These are phyloP conservation scores for Aspergillus coremiiformis DNA, from an alignment of 495 filamentous ascomycete species.

Conservation along the genomic window DNA sequence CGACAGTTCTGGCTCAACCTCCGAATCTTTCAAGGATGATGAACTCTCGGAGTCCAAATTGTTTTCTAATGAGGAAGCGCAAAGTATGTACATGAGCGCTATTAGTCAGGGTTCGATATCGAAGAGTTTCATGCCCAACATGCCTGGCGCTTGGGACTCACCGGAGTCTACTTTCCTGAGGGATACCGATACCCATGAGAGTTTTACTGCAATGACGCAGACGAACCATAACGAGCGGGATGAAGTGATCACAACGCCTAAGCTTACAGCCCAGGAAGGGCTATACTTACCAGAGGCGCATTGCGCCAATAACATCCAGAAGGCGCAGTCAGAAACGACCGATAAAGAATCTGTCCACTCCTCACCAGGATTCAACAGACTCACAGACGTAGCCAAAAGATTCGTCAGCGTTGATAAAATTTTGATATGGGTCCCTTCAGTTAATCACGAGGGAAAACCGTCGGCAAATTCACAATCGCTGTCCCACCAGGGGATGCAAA, in stretches of 20 bases:
- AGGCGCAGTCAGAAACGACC: constrained; percentile 8
- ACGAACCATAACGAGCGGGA: constrained; percentile 5
- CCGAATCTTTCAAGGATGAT: constrained; percentile 24
- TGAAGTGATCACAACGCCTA: constrained; percentile 25
- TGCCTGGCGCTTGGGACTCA: constrained; percentile 57
- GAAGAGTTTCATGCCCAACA: constrained; percentile 36
- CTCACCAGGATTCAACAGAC: constrained; percentile 15
- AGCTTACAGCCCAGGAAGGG: constrained; percentile 18
- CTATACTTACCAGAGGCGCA: constrained; percentile 12
- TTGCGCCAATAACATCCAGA: constrained; percentile 1
- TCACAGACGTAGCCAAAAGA: constrained; percentile 25
- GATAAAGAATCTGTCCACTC: constrained; percentile 17
- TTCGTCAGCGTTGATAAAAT: constrained; percentile 32
- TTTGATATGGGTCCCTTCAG: constrained; percentile 31
- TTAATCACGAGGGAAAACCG: constrained; percentile 5
- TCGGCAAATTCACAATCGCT: constrained; percentile 2
- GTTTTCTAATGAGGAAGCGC: constrained; percentile 85
- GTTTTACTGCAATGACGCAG: neutral
- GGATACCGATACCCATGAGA: neutral
- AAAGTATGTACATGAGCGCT: constrained; percentile 93
- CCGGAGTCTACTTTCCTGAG: constrained; percentile 15
- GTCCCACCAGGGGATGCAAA: constrained; percentile 6
- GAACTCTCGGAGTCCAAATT: constrained; percentile 66
- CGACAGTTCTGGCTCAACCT: constrained; percentile 18
- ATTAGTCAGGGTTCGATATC: constrained; percentile 38